phyloP scores from a whole-genome alignment of 768 basidiomycete genomes.

The Kwoniella bestiolae region DNA sequence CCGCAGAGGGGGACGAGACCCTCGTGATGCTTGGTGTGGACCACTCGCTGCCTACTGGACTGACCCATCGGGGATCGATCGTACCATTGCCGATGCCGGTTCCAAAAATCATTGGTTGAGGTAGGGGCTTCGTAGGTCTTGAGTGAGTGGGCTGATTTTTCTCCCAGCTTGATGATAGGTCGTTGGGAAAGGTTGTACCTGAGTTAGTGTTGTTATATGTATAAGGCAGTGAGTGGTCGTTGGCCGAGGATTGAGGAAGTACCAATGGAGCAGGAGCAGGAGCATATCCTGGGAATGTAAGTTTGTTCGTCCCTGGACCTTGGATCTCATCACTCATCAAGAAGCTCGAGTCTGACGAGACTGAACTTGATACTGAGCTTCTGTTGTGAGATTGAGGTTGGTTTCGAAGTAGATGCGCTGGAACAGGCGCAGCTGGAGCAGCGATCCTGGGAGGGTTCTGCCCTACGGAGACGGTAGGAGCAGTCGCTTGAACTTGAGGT shows the following conservation, averaged over 20 bases:
- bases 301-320: no score
- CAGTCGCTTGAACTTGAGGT: not conserved
- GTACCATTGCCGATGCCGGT: conserved; percentile 17
- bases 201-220: no score
- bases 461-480: no score
- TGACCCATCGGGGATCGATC: conserved; percentile 29
- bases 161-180: conserved; percentile 9
- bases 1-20: not conserved
- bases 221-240: no score
- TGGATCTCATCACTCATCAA: no score
- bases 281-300: no score
- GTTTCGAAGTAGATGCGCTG: conserved; percentile 1
- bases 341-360: not conserved
- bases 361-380: not conserved
- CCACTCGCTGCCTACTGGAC: conserved; percentile 15
- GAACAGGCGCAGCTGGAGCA: conserved; percentile 25
- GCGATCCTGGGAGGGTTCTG: conserved; percentile 29
- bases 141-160: not conserved
- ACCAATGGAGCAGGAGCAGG: no score
- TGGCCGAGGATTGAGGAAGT: no score
- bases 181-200: not conserved
- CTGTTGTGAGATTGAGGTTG: no score
- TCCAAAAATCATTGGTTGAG: not conserved
- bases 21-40: conserved; percentile 19
- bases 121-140: not conserved